Percentiles rank a stretch among this genome's conserved stretches.
These are phyloP conservation scores for Agrostemma githago DNA, from an alignment of 148 eudicot genomes.

Conservation along the genomic window DNA sequence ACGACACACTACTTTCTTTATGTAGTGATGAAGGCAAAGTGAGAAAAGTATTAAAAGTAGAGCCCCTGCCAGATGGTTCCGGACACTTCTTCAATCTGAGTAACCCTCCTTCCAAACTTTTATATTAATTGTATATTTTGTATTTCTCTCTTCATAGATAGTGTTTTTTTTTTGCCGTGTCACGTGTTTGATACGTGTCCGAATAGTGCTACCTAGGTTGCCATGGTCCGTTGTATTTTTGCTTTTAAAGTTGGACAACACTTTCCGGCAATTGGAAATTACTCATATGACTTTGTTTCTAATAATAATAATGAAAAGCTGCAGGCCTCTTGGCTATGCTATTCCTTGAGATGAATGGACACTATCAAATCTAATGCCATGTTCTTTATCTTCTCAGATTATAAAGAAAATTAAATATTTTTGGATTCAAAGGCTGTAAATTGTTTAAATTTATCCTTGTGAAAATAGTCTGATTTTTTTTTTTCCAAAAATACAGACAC, in stretches of 20 bases:
- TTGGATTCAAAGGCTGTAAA: not conserved
- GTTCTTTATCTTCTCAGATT: not conserved
- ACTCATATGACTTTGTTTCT: not conserved
- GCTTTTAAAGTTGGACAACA: not conserved
- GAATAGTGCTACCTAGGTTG: not conserved
- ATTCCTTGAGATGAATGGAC: not conserved
- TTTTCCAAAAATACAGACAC: no score
- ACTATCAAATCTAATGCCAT: no score
- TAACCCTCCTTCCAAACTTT: constrained; percentile 30
- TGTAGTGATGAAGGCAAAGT: constrained; percentile 96
- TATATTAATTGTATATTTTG: not conserved
- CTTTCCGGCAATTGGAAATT: not conserved
- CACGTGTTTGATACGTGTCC: not conserved
- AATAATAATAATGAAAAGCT: not conserved
- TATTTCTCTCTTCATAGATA: not conserved
- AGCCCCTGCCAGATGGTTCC: constrained; percentile 95
- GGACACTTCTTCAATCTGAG: constrained; percentile 93
- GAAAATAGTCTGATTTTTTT: not conserved
- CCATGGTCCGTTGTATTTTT: not conserved
- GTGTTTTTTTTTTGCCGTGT: not conserved
- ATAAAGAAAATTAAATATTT: no score
- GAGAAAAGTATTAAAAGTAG: constrained; percentile 90
- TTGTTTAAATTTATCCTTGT: not conserved
- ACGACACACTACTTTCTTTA: constrained; percentile 1
- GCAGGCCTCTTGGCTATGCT: not conserved